Evolutionary conservation across 805 yeast species (phyloP).

Genomic region (Candida nitratophila): DNA sequence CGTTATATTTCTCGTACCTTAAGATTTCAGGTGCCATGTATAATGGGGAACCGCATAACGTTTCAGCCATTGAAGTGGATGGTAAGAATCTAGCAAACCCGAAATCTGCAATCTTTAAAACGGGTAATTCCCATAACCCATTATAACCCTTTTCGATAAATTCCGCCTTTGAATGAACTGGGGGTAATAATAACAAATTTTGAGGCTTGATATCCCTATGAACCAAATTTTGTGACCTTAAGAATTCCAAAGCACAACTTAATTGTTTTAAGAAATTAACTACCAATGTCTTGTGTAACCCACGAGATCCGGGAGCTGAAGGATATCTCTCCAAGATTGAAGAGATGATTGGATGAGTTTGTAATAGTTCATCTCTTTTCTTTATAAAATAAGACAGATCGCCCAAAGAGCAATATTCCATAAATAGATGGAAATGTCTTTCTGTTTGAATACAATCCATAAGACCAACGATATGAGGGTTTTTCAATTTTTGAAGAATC

Average conservation of each 20-base stretch:
- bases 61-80: constrained; percentile 89
- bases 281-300: constrained; percentile 72
- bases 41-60: constrained; percentile 94
- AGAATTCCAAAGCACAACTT: constrained; percentile 73
- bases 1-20: constrained; percentile 90
- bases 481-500: constrained; percentile 79
- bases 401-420: constrained; percentile 96
- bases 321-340: constrained; percentile 78
- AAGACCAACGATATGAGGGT: constrained; percentile 87
- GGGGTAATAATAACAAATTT: constrained; percentile 76
- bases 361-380: constrained; percentile 61
- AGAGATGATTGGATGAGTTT: constrained; percentile 71
- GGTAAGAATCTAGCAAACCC: constrained; percentile 97
- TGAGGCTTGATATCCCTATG: constrained; percentile 97
- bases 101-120: constrained; percentile 91
- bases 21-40: constrained; percentile 99
- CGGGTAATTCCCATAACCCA: constrained; percentile 85
- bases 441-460: constrained; percentile 77
- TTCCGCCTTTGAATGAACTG: constrained; percentile 54
- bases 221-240: constrained; percentile 77
- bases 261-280: constrained; percentile 83
- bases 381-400: constrained; percentile 85
- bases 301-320: constrained; percentile 66
- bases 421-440: constrained; percentile 73
- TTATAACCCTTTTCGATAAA: constrained; percentile 53